Percentiles rank a stretch among this genome's conserved stretches.
Evolutionary conservation across 2,329 filamentous ascomycete genomes (phyloP).

Genomic region (Arthrinium phaeospermum): DNA sequence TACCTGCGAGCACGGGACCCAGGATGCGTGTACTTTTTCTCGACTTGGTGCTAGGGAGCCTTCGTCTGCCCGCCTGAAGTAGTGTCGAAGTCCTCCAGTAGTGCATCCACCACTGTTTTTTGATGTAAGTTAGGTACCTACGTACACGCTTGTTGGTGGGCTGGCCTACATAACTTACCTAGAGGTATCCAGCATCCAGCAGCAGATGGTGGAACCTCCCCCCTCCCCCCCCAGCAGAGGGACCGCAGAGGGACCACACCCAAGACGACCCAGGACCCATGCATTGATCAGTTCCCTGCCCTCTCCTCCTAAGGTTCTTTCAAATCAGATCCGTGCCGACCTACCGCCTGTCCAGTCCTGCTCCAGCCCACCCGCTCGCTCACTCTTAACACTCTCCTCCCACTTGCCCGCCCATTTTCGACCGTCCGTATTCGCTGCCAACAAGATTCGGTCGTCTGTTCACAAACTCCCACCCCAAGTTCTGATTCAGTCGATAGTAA

Average conservation of each 20-base stretch:
- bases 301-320: conserved; percentile 10
- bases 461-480: background rate
- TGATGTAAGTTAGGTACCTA: background rate
- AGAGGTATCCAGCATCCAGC: background rate
- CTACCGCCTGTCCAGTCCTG: conserved; percentile 14
- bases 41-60: background rate
- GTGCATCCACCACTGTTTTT: background rate
- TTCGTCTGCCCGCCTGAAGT: background rate
- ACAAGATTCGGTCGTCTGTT: conserved; percentile 12
- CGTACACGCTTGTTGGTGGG: background rate
- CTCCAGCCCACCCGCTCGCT: background rate
- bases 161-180: background rate
- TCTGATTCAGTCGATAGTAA: conserved; percentile 13
- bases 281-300: conserved; percentile 15
- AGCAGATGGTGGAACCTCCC: background rate
- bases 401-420: background rate
- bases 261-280: conserved; percentile 5
- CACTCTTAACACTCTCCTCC: conserved; percentile 5
- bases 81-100: background rate
- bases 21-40: background rate
- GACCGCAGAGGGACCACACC: background rate
- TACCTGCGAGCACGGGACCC: background rate
- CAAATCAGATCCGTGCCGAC: conserved; percentile 16
- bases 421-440: conserved; percentile 8
- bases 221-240: background rate